A percentile compares a stretch with the other conserved stretches of the same genome.
These are phyloP conservation scores for Termitomyces heimii DNA, from an alignment of 768 basidiomycete genomes.

Conservation along the genomic window DNA sequence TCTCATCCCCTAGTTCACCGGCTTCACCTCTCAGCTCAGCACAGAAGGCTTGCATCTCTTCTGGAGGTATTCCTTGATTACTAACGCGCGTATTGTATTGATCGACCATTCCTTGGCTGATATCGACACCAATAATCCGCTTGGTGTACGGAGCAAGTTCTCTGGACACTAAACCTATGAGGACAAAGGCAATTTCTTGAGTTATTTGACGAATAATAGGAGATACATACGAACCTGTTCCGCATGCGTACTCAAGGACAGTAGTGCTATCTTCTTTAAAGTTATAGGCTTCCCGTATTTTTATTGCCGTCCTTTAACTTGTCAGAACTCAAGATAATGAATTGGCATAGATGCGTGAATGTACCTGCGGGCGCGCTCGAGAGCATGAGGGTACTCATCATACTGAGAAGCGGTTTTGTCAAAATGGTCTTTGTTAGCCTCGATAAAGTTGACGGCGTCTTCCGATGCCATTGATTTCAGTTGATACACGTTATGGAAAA, in stretches of 20 bases:
- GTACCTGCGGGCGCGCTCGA: conserved; percentile 11
- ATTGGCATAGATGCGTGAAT: conserved; percentile 1
- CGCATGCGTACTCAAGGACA: conserved; percentile 74
- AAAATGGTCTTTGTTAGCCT: conserved; percentile 15
- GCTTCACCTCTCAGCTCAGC: conserved; percentile 40
- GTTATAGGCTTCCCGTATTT: conserved; percentile 31
- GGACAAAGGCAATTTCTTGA: not conserved
- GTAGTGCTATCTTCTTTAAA: conserved; percentile 53
- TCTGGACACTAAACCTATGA: conserved; percentile 55
- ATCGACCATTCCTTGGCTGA: conserved; percentile 67
- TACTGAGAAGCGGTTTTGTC: conserved; percentile 11
- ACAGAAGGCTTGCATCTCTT: conserved; percentile 65
- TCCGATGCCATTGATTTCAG: not conserved
- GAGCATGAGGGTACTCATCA: conserved; percentile 11
- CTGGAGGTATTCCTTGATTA: conserved; percentile 56
- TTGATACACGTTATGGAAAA: not conserved
- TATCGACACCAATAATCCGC: conserved; percentile 67
- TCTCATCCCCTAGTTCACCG: conserved; percentile 40
- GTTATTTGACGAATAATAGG: not conserved
- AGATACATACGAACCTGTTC: conserved; percentile 35
- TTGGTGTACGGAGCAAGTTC: conserved; percentile 55
- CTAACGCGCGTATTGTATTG: conserved; percentile 50
- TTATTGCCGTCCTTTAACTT: conserved; percentile 25
- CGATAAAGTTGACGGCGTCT: not conserved
- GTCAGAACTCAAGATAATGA: not conserved